phyloP scores from a whole-genome alignment of 257 asterid genomes.

The Coffea eugenioides region DNA sequence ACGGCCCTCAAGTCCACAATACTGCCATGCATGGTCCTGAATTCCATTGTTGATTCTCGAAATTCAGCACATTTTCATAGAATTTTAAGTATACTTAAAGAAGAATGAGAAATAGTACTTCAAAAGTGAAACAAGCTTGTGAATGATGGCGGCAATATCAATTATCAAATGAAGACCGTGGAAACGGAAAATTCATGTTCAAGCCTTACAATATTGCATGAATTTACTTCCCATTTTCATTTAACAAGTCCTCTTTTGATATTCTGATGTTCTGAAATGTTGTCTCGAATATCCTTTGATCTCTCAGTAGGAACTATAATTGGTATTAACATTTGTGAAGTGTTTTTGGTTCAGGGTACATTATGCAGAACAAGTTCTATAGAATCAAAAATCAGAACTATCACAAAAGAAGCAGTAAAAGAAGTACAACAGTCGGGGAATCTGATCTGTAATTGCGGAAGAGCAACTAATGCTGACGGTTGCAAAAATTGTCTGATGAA shows the following conservation, averaged over 20 bases:
- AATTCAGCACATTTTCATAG: neutral
- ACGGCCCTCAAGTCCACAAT: too few relatives aligned
- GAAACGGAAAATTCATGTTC: neutral
- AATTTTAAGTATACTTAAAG: neutral
- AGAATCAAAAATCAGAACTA: slow-evolving; percentile 60
- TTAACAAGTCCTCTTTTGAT: neutral
- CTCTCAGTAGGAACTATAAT: neutral
- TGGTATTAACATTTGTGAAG: neutral
- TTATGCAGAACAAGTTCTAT: slow-evolving; percentile 67
- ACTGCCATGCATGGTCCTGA: neutral
- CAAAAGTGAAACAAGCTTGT: too few relatives aligned
- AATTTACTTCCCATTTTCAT: neutral
- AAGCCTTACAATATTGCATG: neutral
- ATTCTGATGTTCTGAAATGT: neutral
- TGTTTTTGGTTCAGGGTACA: slow-evolving; percentile 42
- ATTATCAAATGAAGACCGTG: neutral
- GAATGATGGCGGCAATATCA: neutral
- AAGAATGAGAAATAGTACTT: neutral
- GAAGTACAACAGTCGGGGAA: slow-evolving; percentile 37
- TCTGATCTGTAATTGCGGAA: slow-evolving; percentile 45
- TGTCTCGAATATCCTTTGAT: neutral
- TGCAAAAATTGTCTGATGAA: slow-evolving; percentile 82
- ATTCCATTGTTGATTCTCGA: neutral
- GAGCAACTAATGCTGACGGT: slow-evolving; percentile 19
- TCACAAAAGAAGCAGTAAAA: slow-evolving; percentile 55